Evolutionary conservation across 139 green algal species (phyloP), one percentile per base, ranked within the genome.

Genomic region (Closterium sp.): DNA sequence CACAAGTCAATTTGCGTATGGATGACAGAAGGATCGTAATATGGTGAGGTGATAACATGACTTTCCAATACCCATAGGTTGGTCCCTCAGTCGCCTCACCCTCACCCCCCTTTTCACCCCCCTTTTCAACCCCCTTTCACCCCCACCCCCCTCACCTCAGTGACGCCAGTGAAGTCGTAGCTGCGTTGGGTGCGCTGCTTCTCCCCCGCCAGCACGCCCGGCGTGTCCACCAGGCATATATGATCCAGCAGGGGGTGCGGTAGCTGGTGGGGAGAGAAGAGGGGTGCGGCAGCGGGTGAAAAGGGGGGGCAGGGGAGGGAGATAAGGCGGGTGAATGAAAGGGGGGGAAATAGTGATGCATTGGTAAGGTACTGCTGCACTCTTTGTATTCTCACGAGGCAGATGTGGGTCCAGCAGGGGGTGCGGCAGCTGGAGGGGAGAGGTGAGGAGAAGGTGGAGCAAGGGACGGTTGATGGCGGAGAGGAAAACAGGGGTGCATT

Each of bases 111-210:
- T 6, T 45, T 6, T 11, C 38, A 6, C 2, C 38, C 38, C 10
- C 38, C 10, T 45, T 11, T 6, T 6, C 38, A 62, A 62, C 7
- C 42, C 42, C 5, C 7, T 13, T 62, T 45, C 38, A 7, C 38
- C 27, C 79, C 24, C 79, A 11, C 38, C 38, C 38, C 38, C 38
- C 42, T 50, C 27, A 90, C 34, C 88, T 89, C 92, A 24, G 29
- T 95, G 62, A 98, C 91, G 38, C 90, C 93, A 9, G 91, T 92
- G 92, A 99, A 99, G 95, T 98, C 97, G 96, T 99, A 99, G 24
- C 96, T 95, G 29, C 98, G 97, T 96, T 98, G 97, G 13, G 98
- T 97, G 85, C 97, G 95, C 95, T 99, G 98, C 96, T 99, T 99
- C 95, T 99, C 97, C 0, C 98, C 98, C 2, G 95, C 97, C 92